These are phyloP conservation scores for Hanseniaspora nectarophila DNA, from an alignment of 805 yeast genomes.

Conservation along the genomic window DNA sequence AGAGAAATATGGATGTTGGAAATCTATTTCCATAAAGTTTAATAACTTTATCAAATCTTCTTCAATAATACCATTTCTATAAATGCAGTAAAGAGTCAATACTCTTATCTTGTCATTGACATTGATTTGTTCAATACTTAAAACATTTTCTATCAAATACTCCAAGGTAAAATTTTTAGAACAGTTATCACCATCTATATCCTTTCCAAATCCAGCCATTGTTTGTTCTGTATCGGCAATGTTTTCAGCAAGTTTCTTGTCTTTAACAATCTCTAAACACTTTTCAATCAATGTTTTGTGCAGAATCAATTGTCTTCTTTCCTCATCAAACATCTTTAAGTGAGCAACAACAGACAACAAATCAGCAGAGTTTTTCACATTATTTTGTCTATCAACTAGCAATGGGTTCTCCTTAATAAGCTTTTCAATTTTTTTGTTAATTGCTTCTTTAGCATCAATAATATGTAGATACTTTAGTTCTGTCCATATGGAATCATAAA, in stretches of 20 bases:
- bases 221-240: slow-evolving; percentile 80
- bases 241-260: slow-evolving; percentile 44
- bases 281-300: slow-evolving; percentile 55
- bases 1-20: slow-evolving; percentile 31
- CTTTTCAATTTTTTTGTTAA: slow-evolving; percentile 48
- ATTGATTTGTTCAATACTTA: slow-evolving; percentile 39
- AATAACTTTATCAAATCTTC: slow-evolving; percentile 61
- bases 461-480: slow-evolving; percentile 63
- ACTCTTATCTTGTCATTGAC: slow-evolving; percentile 62
- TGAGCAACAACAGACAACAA: slow-evolving; percentile 65
- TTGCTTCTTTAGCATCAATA: slow-evolving; percentile 54
- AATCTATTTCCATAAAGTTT: slow-evolving; percentile 37
- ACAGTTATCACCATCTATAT: slow-evolving; percentile 52
- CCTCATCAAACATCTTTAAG: slow-evolving; percentile 54
- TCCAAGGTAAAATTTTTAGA: slow-evolving; percentile 42
- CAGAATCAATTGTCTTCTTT: slow-evolving; percentile 46
- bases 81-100: slow-evolving; percentile 60
- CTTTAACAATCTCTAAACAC: slow-evolving; percentile 49
- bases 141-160: slow-evolving; percentile 36
- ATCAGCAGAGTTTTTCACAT: slow-evolving; percentile 54
- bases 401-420: slow-evolving; percentile 62
- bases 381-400: slow-evolving; percentile 51
- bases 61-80: slow-evolving; percentile 70
- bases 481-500: slow-evolving; percentile 57
- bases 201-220: slow-evolving; percentile 59